Evolutionary conservation across 2,329 filamentous ascomycete species (phyloP).

Genomic region (Alternaria angustiovoidea): DNA sequence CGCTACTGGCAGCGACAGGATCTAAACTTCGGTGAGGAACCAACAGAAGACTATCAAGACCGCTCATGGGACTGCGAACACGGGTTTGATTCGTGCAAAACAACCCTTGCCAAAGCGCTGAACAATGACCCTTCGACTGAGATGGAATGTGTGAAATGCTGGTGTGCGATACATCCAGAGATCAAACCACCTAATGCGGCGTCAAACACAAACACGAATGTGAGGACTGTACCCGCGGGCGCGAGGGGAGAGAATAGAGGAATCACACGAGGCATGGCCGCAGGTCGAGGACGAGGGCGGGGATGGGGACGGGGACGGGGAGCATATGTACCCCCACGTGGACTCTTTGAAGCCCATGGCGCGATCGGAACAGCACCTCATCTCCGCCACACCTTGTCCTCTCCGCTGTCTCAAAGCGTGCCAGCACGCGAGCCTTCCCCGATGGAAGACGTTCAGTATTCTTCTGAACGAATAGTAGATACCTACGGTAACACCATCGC

Average conservation of each 20-base stretch:
- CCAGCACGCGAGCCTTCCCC: slow-evolving; percentile 4
- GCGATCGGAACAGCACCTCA: slow-evolving; percentile 18
- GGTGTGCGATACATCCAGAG: slow-evolving; percentile 34
- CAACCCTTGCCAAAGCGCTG: slow-evolving; percentile 25
- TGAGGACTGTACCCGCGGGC: background rate
- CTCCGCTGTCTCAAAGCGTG: slow-evolving; percentile 15
- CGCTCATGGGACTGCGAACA: slow-evolving; percentile 38
- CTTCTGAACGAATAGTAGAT: slow-evolving; percentile 19
- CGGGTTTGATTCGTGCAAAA: slow-evolving; percentile 26
- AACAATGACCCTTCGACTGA: slow-evolving; percentile 1
- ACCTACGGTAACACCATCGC: slow-evolving; percentile 30
- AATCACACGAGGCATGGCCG: background rate
- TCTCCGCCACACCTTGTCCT: background rate
- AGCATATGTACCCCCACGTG: slow-evolving; percentile 16
- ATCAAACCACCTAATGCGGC: slow-evolving; percentile 20
- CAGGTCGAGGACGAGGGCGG: slow-evolving; percentile 1
- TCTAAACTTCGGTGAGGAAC: slow-evolving; percentile 50
- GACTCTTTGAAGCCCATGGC: slow-evolving; percentile 16
- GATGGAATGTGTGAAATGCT: slow-evolving; percentile 46
- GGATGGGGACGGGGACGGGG: slow-evolving; percentile 2
- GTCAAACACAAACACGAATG: background rate
- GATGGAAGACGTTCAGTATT: slow-evolving; percentile 20
- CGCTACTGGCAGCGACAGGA: slow-evolving; percentile 41
- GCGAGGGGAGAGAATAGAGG: slow-evolving; percentile 2
- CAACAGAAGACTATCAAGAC: slow-evolving; percentile 36